phyloP scores from a whole-genome alignment of 495 filamentous ascomycete species.

The Podospora tetraspora region DNA sequence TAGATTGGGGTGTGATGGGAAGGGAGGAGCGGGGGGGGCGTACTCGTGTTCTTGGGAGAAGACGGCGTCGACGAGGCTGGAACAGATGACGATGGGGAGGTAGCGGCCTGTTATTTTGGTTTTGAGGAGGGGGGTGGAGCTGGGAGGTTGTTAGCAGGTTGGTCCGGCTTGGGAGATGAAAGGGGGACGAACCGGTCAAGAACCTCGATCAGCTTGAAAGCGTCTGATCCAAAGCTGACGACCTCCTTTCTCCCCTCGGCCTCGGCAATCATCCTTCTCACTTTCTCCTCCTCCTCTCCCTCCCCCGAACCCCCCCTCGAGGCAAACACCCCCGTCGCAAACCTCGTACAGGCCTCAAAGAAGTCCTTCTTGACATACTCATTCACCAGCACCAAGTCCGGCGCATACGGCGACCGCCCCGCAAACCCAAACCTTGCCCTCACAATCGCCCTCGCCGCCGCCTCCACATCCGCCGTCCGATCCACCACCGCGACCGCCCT shows the following conservation, averaged over 20 bases:
- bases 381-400: constrained; percentile 52
- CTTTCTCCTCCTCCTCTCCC: not conserved
- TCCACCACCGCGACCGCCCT: constrained; percentile 49
- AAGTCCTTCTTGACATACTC: constrained; percentile 51
- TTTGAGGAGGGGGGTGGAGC: constrained; percentile 10
- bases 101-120: constrained; percentile 16
- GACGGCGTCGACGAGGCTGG: constrained; percentile 17
- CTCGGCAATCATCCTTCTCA: not conserved
- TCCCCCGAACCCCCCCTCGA: not conserved
- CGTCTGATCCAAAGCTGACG: not conserved
- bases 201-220: not conserved
- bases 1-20: not conserved
- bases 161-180: not conserved
- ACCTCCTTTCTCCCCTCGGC: not conserved
- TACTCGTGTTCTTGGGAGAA: constrained; percentile 14
- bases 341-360: constrained; percentile 33
- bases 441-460: constrained; percentile 43
- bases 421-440: constrained; percentile 46
- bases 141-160: not conserved
- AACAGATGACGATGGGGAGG: constrained; percentile 14
- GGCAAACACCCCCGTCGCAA: constrained; percentile 10
- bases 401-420: constrained; percentile 48
- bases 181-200: not conserved
- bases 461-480: constrained; percentile 43
- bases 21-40: not conserved